These are phyloP conservation scores for Umbelopsis vinacea DNA, from an alignment of 192 early-diverging fungal genomes.

Conservation along the genomic window DNA sequence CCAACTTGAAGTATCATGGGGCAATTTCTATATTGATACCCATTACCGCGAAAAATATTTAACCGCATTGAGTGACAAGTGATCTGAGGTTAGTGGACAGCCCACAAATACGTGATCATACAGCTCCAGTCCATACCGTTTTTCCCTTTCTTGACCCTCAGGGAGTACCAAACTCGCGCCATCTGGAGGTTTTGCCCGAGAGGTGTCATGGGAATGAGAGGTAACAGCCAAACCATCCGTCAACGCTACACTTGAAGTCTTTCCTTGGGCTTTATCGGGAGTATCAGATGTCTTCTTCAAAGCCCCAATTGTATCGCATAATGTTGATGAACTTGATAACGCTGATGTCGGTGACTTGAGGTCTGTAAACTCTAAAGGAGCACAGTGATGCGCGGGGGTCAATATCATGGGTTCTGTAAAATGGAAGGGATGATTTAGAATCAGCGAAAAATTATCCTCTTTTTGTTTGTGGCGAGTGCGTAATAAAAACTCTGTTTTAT, in stretches of 20 bases:
- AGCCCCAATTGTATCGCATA: not conserved
- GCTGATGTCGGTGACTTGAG: constrained; percentile 12
- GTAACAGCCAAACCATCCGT: not conserved
- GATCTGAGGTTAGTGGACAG: not conserved
- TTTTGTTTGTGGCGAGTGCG: not conserved
- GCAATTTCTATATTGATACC: constrained; percentile 1
- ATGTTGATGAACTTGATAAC: constrained; percentile 12
- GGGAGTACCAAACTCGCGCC: not conserved
- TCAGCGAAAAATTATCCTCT: not conserved
- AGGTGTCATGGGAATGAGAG: not conserved
- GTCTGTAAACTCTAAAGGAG: not conserved
- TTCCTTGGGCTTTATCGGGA: not conserved
- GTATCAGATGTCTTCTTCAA: not conserved
- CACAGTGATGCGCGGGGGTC: not conserved
- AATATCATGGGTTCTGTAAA: constrained; percentile 17
- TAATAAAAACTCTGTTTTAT: not conserved
- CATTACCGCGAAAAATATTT: not conserved
- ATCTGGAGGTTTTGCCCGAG: not conserved
- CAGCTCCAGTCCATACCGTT: not conserved
- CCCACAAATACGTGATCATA: not conserved
- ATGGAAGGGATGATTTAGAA: not conserved
- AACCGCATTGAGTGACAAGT: not conserved
- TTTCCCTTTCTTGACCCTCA: not conserved
- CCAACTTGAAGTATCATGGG: constrained; percentile 18
- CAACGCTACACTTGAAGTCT: not conserved